Conservation (phyloP, 2,329 filamentous ascomycete species). For the Fusarium sp. region DNA sequence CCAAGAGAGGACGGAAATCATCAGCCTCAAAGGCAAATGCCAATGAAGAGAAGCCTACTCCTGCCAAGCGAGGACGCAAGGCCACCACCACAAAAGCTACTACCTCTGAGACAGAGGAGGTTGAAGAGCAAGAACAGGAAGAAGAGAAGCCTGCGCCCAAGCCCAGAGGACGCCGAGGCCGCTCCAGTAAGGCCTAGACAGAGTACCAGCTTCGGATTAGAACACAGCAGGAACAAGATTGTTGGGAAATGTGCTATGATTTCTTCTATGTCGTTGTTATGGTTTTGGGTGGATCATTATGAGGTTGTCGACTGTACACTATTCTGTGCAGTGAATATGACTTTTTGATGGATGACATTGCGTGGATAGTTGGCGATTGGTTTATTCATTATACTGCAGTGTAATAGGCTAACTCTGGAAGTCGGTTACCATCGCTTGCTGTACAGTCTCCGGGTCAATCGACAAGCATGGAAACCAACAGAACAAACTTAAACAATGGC, state of each 20-base stretch:
- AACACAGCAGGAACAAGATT: background rate
- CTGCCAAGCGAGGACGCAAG: slow-evolving; percentile 34
- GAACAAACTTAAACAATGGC: background rate
- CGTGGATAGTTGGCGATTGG: background rate
- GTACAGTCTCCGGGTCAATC: background rate
- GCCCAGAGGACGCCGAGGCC: slow-evolving; percentile 41
- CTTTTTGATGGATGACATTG: background rate
- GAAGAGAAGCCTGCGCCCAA: slow-evolving; percentile 48
- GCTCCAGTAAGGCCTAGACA: slow-evolving; percentile 40
- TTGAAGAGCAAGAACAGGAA: slow-evolving; percentile 13
- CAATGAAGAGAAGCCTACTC: slow-evolving; percentile 29
- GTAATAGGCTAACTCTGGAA: background rate
- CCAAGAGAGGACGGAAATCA: slow-evolving; percentile 43
- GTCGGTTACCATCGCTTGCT: background rate
- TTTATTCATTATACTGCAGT: slow-evolving; percentile 1
- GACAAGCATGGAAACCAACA: background rate
- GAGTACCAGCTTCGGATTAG: background rate
- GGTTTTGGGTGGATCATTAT: background rate
- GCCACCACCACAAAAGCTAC: slow-evolving; percentile 28
- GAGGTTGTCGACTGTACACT: slow-evolving; percentile 6
- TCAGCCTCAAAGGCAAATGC: slow-evolving; percentile 23
- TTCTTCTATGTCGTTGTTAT: background rate
- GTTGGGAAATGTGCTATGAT: background rate
- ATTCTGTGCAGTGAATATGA: slow-evolving; percentile 13
- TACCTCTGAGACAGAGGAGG: slow-evolving; percentile 27